Evolutionary conservation across 805 yeast species (phyloP).

Genomic region (Teunomyces pallodes): DNA sequence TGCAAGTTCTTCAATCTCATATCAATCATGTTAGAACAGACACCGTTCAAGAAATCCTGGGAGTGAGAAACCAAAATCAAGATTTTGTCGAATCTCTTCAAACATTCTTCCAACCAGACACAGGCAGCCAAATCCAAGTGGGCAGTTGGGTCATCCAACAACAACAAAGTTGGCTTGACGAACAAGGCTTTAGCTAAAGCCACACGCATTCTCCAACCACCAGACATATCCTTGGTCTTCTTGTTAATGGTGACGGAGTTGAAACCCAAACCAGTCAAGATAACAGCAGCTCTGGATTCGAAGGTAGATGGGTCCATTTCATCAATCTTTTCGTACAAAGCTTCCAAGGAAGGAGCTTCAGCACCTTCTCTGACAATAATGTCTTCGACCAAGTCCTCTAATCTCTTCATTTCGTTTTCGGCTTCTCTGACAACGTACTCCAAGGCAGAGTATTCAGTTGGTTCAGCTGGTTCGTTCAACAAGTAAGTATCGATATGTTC

Average conservation of each 20-base stretch:
- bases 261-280: conserved; percentile 96
- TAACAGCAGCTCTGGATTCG: conserved; percentile 94
- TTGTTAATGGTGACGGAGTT: conserved; percentile 80
- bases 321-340: conserved; percentile 91
- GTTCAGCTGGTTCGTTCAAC: conserved; percentile 96
- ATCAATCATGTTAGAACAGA: conserved; percentile 96
- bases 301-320: conserved; percentile 94
- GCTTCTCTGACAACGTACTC: conserved; percentile 98
- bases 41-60: conserved; percentile 99
- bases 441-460: conserved; percentile 86
- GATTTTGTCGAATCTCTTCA: conserved; percentile 90
- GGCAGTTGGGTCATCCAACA: conserved; percentile 98
- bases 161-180: conserved; percentile 92
- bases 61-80: conserved; percentile 95
- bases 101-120: conserved; percentile 99
- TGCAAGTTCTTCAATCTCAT: conserved; percentile 80
- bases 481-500: conserved; percentile 87
- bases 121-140: conserved; percentile 99
- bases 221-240: conserved; percentile 98
- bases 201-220: conserved; percentile 99
- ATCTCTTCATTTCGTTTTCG: conserved; percentile 82
- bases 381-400: conserved; percentile 90
- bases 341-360: conserved; percentile 81
- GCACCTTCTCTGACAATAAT: conserved; percentile 90
- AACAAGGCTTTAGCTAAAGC: conserved; percentile 96